Conservation (phyloP, 225 moss, liverwort and hornwort genomes). For the Rhytidiadelphus loreus region DNA sequence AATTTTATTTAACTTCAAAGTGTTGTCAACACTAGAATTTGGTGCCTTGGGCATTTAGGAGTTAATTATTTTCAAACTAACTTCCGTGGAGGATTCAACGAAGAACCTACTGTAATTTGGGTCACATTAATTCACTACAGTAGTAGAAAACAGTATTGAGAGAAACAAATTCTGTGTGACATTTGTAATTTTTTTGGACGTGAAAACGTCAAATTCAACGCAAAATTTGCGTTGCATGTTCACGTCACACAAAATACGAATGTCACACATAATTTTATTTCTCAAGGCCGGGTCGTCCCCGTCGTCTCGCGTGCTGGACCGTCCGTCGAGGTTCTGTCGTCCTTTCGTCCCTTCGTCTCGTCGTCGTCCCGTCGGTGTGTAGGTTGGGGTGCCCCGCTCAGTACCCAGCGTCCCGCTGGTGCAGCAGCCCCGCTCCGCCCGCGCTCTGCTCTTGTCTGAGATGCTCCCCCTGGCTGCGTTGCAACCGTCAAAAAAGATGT, state of each 20-base stretch:
- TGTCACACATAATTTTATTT: background rate
- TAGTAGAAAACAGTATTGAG: background rate
- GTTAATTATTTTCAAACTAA: background rate
- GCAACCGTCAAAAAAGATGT: background rate
- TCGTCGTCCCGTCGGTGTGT: background rate
- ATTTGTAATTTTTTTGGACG: background rate
- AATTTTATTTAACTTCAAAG: no score
- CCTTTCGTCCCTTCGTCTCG: background rate
- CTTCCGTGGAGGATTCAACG: background rate
- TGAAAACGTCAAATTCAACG: background rate
- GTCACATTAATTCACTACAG: background rate
- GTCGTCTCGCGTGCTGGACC: background rate
- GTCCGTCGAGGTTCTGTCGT: background rate
- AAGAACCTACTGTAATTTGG: background rate
- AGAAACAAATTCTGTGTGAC: background rate
- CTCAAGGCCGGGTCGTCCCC: no score
- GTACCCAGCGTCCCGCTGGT: background rate
- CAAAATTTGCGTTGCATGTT: background rate
- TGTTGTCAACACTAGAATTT: no score
- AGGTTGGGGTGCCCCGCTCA: background rate
- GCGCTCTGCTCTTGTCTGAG: background rate
- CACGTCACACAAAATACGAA: background rate
- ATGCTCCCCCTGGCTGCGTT: background rate
- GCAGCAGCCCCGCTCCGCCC: background rate
- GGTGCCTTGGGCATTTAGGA: no score